Conservation (phyloP, 371 early-diverging fungal species). For the Phascolomyces articulosus region DNA sequence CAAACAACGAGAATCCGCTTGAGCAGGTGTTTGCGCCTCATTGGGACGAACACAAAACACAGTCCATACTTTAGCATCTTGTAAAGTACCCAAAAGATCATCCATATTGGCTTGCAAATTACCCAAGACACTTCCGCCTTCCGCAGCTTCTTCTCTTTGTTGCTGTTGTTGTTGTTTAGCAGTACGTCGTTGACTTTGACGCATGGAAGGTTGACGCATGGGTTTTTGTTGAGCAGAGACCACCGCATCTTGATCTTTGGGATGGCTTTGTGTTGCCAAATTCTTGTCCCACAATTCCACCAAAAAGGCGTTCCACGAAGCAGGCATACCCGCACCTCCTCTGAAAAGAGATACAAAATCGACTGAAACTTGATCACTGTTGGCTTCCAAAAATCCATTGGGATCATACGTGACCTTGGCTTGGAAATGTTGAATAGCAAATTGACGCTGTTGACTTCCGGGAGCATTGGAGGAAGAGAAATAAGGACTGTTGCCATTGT, state of each 20-base stretch:
- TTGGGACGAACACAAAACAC: slow-evolving; percentile 81
- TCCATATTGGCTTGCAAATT: slow-evolving; percentile 70
- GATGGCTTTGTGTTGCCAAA: slow-evolving; percentile 61
- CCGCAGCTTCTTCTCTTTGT: slow-evolving; percentile 17
- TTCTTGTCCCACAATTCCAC: slow-evolving; percentile 45
- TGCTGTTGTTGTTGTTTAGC: slow-evolving; percentile 2
- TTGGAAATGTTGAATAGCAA: slow-evolving; percentile 83
- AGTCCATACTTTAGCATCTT: slow-evolving; percentile 87
- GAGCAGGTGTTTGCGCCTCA: slow-evolving; percentile 50
- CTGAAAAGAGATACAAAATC: slow-evolving; percentile 87
- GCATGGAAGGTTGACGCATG: slow-evolving; percentile 49
- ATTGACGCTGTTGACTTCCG: slow-evolving; percentile 50
- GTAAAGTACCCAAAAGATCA: slow-evolving; percentile 78
- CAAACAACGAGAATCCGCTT: slow-evolving; percentile 64
- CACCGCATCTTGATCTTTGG: slow-evolving; percentile 52
- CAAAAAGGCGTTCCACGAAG: slow-evolving; percentile 59
- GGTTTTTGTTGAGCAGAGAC: slow-evolving; percentile 60
- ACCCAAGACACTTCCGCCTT: slow-evolving; percentile 10
- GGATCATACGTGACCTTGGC: slow-evolving; percentile 76
- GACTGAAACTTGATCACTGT: slow-evolving; percentile 69
- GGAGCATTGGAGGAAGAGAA: slow-evolving; percentile 46
- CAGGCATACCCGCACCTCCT: slow-evolving; percentile 49
- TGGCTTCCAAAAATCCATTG: slow-evolving; percentile 73
- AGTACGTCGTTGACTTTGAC: slow-evolving; percentile 25
- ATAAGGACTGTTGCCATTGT: slow-evolving; percentile 44